These are phyloP conservation scores for Phytophthora citrophthora DNA, from an alignment of 352 stramenopile genomes.

Conservation along the genomic window DNA sequence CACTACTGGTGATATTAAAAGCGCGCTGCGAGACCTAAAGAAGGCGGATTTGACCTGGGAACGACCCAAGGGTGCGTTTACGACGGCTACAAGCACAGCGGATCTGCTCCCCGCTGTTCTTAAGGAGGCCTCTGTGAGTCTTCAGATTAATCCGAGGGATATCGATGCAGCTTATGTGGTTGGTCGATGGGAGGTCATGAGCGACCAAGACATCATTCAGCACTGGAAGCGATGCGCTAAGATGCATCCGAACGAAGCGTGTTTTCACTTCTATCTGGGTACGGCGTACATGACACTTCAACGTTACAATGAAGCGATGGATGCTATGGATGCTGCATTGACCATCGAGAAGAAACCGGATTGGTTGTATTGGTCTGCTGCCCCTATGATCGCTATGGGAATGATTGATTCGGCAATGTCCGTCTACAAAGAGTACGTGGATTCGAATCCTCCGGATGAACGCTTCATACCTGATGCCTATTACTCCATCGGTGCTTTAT, in stretches of 20 bases:
- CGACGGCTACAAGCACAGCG: not conserved
- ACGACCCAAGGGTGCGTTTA: constrained; percentile 17
- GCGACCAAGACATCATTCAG: constrained; percentile 22
- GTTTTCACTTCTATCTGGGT: constrained; percentile 38
- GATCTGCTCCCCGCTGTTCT: constrained; percentile 26
- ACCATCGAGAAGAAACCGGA: constrained; percentile 35
- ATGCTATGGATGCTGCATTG: constrained; percentile 33
- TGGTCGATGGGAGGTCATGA: constrained; percentile 36
- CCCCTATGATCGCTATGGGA: constrained; percentile 30
- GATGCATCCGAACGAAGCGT: constrained; percentile 35
- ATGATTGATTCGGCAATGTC: constrained; percentile 25
- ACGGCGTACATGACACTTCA: constrained; percentile 28
- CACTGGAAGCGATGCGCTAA: constrained; percentile 47
- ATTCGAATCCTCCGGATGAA: constrained; percentile 36
- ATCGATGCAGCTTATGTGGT: constrained; percentile 39
- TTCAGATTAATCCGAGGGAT: constrained; percentile 36
- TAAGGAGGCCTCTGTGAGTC: constrained; percentile 25
- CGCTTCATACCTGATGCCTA: constrained; percentile 43
- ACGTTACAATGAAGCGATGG: constrained; percentile 30
- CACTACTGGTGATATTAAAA: constrained; percentile 23
- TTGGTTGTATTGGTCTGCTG: constrained; percentile 38
- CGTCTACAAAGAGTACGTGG: constrained; percentile 38
- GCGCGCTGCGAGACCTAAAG: constrained; percentile 25
- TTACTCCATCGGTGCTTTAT: constrained; percentile 37
- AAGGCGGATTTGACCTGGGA: constrained; percentile 41